Base-by-base conservation (phyloP, 495 filamentous ascomycete species). In the Trichoderma parareesei region DNA sequence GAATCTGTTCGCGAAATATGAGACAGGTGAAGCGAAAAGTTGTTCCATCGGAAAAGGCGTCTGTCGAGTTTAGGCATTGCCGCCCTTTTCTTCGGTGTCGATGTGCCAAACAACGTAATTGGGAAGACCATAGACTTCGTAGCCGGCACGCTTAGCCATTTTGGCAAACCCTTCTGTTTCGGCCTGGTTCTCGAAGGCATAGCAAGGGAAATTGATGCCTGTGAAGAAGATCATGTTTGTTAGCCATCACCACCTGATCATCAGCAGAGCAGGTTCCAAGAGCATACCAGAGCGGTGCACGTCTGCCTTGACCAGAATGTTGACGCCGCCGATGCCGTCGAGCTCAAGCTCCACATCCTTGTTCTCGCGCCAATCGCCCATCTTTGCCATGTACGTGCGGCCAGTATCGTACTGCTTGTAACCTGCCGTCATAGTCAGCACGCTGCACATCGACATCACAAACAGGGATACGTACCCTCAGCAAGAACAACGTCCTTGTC, bases 91-190 rank as follows among this genome's bases (percentile, higher is more conserved):
- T 49, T 96, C 86, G n/a, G 94, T 98, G 74, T 98, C 94, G 69
- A 97, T 91, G 74, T 98, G 94, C 94, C 94, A 98, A 59, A 98
- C 92, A 57, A 98, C 86, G 74, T 98, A 98, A 77, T 98, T 98
- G 65, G 94, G 95, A 62, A 98, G 81, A 42, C 94, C 94, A 65
- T 88, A 82, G 43, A 98, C 94, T 71, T 91, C 82, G 76, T 97
- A 98, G 53, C 93, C 93, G 43, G 94, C 94, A 67, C 93, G 84
- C 81, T 97, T 98, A 66, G 94, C 94, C 94, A 98, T 98, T 74
- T 91, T 93, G 55, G 94, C 94, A 71, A 98, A 98, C 5, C 94
- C 94, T 75, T 98, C 94, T 5, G 94, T 98, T 76, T 98, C 94
- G 67, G 94, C 94, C 78, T 98, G 94, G 76, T 98, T 98, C 77